Conservation (phyloP, 2,329 filamentous ascomycete species). For the Aspergillus thermomutatus region DNA sequence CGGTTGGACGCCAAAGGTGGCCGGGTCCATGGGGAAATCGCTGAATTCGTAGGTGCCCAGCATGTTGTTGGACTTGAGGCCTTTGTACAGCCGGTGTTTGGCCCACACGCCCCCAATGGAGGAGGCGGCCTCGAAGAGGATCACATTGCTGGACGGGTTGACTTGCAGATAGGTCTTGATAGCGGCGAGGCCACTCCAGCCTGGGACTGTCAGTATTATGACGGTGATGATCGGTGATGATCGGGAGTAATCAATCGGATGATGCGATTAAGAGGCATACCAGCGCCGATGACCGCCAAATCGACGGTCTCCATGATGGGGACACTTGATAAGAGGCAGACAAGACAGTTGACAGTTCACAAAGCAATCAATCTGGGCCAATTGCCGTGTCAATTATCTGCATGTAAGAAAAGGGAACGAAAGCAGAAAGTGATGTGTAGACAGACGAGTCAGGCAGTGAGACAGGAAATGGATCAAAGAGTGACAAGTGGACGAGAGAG, state of each 20-base stretch:
- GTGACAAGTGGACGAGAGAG: not conserved
- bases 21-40: slow-evolving; percentile 66
- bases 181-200: slow-evolving; percentile 56
- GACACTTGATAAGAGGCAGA: too few species aligned
- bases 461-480: not conserved
- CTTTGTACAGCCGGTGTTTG: slow-evolving; percentile 61
- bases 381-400: not conserved
- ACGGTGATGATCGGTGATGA: too few species aligned
- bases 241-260: too few species aligned
- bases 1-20: slow-evolving; percentile 46
- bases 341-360: not conserved
- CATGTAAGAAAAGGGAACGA: not conserved
- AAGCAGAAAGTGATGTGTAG: not conserved
- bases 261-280: slow-evolving; percentile 21
- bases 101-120: slow-evolving; percentile 70
- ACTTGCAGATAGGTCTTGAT: slow-evolving; percentile 61
- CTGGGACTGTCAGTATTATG: slow-evolving; percentile 34
- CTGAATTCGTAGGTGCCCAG: slow-evolving; percentile 69
- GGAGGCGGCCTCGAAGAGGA: slow-evolving; percentile 56
- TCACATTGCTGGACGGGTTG: slow-evolving; percentile 55
- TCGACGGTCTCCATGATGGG: slow-evolving; percentile 25
- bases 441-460: not conserved
- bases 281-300: slow-evolving; percentile 29
- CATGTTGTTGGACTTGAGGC: slow-evolving; percentile 71
- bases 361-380: not conserved